Evolutionary conservation across 2,329 filamentous ascomycete genomes (phyloP).

Genomic region (Saccharata proteae): DNA sequence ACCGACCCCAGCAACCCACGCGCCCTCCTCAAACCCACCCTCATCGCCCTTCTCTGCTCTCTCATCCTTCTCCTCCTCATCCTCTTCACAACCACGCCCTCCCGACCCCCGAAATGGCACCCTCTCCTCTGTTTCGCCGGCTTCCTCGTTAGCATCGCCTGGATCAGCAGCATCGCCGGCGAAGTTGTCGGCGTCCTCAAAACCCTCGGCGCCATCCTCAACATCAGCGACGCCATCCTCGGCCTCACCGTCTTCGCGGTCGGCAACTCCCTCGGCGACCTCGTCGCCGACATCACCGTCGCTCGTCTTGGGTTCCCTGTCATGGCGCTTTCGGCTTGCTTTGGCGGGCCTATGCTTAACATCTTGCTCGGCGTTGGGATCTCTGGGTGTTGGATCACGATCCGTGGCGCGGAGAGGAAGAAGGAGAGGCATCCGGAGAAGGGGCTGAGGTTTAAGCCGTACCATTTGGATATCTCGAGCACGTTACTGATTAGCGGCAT

Average conservation of each 20-base stretch:
- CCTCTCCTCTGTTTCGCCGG: conserved; percentile 76
- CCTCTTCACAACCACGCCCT: conserved; percentile 54
- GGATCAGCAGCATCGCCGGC: conserved; percentile 91
- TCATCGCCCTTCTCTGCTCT: conserved; percentile 41
- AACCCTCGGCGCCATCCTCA: conserved; percentile 78
- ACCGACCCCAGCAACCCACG: conserved; percentile 42
- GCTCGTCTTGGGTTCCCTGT: conserved; percentile 88
- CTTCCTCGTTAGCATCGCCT: conserved; percentile 82
- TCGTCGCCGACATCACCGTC: conserved; percentile 90
- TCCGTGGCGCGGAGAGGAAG: conserved; percentile 53
- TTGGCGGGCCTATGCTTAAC: conserved; percentile 97
- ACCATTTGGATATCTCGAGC: conserved; percentile 71
- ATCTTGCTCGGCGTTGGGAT: conserved; percentile 92
- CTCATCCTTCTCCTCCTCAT: conserved; percentile 54
- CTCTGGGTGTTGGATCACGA: conserved; percentile 76
- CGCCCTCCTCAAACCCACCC: conserved; percentile 46
- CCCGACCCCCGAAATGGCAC: conserved; percentile 59
- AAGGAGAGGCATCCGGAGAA: conserved; percentile 55
- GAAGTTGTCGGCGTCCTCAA: conserved; percentile 95
- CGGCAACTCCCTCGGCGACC: conserved; percentile 85
- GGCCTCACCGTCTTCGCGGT: conserved; percentile 94
- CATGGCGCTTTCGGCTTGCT: conserved; percentile 90
- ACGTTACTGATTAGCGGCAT: conserved; percentile 76
- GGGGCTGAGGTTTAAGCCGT: conserved; percentile 58
- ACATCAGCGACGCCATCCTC: conserved; percentile 88